Evolutionary conservation across 371 early-diverging fungal species (phyloP).

Genomic region (Apophysomyces elegans): DNA sequence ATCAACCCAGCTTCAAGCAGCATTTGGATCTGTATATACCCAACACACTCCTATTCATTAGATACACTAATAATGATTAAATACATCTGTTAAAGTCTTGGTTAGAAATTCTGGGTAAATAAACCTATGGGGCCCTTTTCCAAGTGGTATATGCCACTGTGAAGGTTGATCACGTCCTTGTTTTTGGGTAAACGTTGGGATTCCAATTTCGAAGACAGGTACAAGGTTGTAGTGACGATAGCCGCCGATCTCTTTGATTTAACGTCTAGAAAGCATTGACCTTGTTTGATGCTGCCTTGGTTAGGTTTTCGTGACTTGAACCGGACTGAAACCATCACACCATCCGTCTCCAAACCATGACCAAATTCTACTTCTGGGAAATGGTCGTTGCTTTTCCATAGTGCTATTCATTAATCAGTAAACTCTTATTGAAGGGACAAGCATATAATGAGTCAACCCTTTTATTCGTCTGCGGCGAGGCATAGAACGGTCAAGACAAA

Average conservation of each 20-base stretch:
- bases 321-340: background rate
- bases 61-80: too few species aligned
- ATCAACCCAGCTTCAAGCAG: too few species aligned
- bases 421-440: background rate
- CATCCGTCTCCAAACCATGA: background rate
- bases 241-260: background rate
- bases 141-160: background rate
- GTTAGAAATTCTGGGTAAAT: background rate
- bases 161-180: background rate
- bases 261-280: too few species aligned
- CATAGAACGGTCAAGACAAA: background rate
- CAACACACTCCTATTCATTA: too few species aligned
- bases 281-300: background rate
- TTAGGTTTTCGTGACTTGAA: slow-evolving; percentile 1
- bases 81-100: too few species aligned
- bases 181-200: background rate
- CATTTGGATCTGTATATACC: too few species aligned
- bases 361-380: background rate
- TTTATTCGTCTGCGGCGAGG: background rate
- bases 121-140: background rate
- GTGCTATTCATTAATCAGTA: background rate
- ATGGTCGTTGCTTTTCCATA: background rate
- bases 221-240: background rate
- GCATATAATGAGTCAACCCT: background rate
- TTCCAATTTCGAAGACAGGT: background rate